Evolutionary conservation across 352 stramenopile species (phyloP), one percentile per base, ranked within the genome.

Genomic region (Globisporangium solare): DNA sequence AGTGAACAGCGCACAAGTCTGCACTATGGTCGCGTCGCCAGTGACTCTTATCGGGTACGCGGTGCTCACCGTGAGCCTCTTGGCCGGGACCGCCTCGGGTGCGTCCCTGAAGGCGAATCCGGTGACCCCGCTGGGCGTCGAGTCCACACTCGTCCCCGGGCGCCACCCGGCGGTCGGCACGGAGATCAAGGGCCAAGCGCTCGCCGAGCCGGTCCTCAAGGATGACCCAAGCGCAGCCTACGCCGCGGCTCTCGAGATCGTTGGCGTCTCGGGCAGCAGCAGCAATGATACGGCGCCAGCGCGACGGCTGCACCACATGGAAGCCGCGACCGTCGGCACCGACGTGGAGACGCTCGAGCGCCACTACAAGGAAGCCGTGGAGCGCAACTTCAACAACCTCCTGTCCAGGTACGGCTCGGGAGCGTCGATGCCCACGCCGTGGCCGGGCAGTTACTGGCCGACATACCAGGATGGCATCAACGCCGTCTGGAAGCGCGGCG

Each of bases 381-480:
- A 74, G 41, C 15, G 56, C 31, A 56, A 64, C 42, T 74, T 73
- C 43, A 57, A 45, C 15, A 60, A 50, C 15, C 40, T 80, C 20
- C 67, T 72, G 39, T 45, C 56, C 21, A 32, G 67, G 41, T 76
- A 73, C 47, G 32, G 48, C 3, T 54, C 50, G 2, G 63, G 32
- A 12, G 22, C 49, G n/a, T 60, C 60, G 2, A 37, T 40, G 20
- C 54, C 2, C 5, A 67, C 40, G 15, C 73, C 73, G 48, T 83
- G 73, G 73, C 66, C 73, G 0, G 45, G 67, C 10, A 76, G 70
- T 49, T 88, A 88, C 69, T 88, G 74, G 74, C 77, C 77, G 5
- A 69, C 55, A 39, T 80, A 76, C 64, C 61, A 74, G 51, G 77
- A 88, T 64, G 68, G 74, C 54, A 88, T 88, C 65, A 85, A 88